These are phyloP conservation scores for Cutaneotrichosporon sp. DNA, from an alignment of 1,284 basidiomycete genomes.

Conservation along the genomic window DNA sequence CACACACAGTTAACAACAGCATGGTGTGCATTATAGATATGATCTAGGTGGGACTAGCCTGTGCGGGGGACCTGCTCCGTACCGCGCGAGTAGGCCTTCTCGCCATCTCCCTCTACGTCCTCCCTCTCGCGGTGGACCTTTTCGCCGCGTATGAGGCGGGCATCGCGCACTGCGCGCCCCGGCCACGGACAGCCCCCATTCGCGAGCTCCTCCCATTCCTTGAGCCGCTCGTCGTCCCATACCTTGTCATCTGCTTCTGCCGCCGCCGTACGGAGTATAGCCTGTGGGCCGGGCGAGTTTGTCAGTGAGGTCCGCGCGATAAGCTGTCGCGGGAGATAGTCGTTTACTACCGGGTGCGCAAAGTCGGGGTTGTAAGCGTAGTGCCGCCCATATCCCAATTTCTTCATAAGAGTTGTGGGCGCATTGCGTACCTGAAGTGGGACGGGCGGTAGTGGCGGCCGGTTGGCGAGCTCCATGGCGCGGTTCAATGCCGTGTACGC, in stretches of 20 bases:
- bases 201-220: conserved; percentile 63
- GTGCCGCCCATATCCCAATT: conserved; percentile 66
- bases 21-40: neutral
- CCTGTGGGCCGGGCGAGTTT: conserved; percentile 14
- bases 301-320: conserved; percentile 36
- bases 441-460: conserved; percentile 48
- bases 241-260: conserved; percentile 56
- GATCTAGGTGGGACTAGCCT: too few species aligned
- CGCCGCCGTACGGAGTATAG: conserved; percentile 55
- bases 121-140: neutral
- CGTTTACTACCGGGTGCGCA: conserved; percentile 68
- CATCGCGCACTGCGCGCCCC: conserved; percentile 46
- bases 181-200: conserved; percentile 64
- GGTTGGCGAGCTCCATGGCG: conserved; percentile 60
- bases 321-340: conserved; percentile 51
- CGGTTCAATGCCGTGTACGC: conserved; percentile 70
- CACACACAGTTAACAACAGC: neutral
- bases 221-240: conserved; percentile 69
- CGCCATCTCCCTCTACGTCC: neutral
- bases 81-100: neutral
- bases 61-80: neutral
- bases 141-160: neutral
- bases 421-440: conserved; percentile 81
- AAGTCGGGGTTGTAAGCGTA: conserved; percentile 75
- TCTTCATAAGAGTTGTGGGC: conserved; percentile 74